A percentile compares a stretch with the other conserved stretches of the same genome.
These are phyloP conservation scores for Aspergillus pseudonomiae DNA, from an alignment of 2,329 filamentous ascomycete genomes.

Conservation along the genomic window DNA sequence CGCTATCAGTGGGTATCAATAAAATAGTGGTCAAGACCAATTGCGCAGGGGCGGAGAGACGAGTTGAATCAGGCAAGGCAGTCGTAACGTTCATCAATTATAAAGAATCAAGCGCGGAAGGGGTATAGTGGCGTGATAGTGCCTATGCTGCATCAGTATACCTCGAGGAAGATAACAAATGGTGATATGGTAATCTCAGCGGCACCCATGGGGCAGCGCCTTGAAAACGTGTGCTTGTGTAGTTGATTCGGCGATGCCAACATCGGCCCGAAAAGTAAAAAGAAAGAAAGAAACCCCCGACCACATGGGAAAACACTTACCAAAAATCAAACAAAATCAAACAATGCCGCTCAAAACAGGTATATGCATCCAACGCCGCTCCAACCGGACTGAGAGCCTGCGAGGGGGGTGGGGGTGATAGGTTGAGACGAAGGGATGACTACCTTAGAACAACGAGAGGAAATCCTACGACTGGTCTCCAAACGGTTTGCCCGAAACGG, in stretches of 20 bases:
- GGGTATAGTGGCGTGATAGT: slow-evolving; percentile 22
- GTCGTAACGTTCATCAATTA: slow-evolving; percentile 28
- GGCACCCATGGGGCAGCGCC: background rate
- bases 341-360: slow-evolving; percentile 31
- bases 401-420: slow-evolving; percentile 19
- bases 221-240: background rate
- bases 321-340: slow-evolving; percentile 22
- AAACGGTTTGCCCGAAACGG: slow-evolving; percentile 36
- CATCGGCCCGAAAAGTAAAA: background rate
- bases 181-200: background rate
- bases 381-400: slow-evolving; percentile 15
- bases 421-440: slow-evolving; percentile 9
- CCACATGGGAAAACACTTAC: slow-evolving; percentile 16
- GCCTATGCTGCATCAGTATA: slow-evolving; percentile 14
- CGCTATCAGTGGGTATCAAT: slow-evolving; percentile 28
- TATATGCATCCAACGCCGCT: slow-evolving; percentile 33
- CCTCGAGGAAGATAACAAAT: background rate
- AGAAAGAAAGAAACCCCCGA: background rate
- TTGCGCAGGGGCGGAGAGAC: slow-evolving; percentile 9
- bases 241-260: background rate
- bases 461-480: slow-evolving; percentile 24
- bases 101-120: slow-evolving; percentile 16
- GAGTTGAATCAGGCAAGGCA: slow-evolving; percentile 8
- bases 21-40: slow-evolving; percentile 16
- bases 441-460: slow-evolving; percentile 25